These are phyloP conservation scores for Colletotrichum abscissum DNA, from an alignment of 2,329 filamentous ascomycete genomes.

Conservation along the genomic window DNA sequence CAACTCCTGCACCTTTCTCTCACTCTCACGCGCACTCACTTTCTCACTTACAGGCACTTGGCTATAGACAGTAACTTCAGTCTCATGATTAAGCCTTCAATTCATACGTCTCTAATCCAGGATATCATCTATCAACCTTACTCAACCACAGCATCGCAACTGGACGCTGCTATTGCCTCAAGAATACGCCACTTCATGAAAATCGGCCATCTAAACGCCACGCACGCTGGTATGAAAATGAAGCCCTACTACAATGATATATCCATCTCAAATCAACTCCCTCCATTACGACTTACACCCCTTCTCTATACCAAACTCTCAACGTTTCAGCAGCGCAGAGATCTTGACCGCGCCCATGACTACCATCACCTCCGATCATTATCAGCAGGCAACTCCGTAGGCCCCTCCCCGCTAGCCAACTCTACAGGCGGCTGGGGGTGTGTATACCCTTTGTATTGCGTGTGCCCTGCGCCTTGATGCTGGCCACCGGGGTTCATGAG, in stretches of 20 bases:
- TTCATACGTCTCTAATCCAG: too few relatives aligned
- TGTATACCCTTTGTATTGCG: slow-evolving; percentile 21
- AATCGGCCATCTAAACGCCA: slow-evolving; percentile 1
- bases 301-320: neutral
- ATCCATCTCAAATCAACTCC: neutral
- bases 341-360: neutral
- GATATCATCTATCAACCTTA: neutral
- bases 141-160: neutral
- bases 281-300: neutral
- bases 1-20: neutral
- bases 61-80: too few relatives aligned
- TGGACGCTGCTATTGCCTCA: neutral
- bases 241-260: neutral
- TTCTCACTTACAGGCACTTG: too few relatives aligned
- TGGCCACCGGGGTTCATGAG: slow-evolving; percentile 3
- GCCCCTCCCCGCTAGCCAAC: slow-evolving; percentile 1
- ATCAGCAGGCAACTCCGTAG: slow-evolving; percentile 15
- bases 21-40: too few relatives aligned
- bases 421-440: slow-evolving; percentile 4
- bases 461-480: neutral
- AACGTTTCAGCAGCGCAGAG: neutral
- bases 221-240: neutral
- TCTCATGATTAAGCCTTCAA: neutral
- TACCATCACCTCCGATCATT: neutral
- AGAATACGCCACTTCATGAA: neutral